A percentile compares a stretch with the other conserved stretches of the same genome.
phyloP scores from a whole-genome alignment of 2,329 filamentous ascomycete species.

The Plenodomus lindquistii region DNA sequence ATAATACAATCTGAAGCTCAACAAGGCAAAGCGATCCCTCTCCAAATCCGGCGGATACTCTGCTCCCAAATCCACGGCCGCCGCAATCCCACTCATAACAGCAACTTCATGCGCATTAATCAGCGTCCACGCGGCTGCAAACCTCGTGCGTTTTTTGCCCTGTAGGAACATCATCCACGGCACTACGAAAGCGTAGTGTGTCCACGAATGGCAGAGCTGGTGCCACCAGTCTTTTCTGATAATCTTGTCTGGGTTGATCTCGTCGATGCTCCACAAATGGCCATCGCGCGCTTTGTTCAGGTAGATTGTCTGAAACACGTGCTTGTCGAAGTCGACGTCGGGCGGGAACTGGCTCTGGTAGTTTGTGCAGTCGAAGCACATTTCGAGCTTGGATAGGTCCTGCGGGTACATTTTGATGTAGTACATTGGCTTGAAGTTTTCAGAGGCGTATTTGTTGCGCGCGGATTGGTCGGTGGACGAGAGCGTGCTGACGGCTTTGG shows the following conservation, averaged over 20 bases:
- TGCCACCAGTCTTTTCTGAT: slow-evolving; percentile 71
- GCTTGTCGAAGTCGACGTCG: slow-evolving; percentile 58
- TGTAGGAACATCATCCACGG: slow-evolving; percentile 75
- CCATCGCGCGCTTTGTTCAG: slow-evolving; percentile 60
- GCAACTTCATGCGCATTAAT: slow-evolving; percentile 73
- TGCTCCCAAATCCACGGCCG: slow-evolving; percentile 70
- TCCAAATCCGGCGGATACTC: slow-evolving; percentile 66
- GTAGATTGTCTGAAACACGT: slow-evolving; percentile 73
- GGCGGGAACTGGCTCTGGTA: slow-evolving; percentile 73
- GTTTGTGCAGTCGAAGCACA: slow-evolving; percentile 74
- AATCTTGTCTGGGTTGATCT: slow-evolving; percentile 63
- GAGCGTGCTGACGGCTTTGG: slow-evolving; percentile 50
- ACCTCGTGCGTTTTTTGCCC: slow-evolving; percentile 64
- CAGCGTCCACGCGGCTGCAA: slow-evolving; percentile 70
- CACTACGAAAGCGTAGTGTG: slow-evolving; percentile 67
- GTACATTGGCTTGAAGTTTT: slow-evolving; percentile 67
- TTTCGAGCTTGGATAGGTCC: slow-evolving; percentile 61
- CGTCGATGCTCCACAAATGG: slow-evolving; percentile 62
- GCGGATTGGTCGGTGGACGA: slow-evolving; percentile 48
- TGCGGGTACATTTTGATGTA: slow-evolving; percentile 63
- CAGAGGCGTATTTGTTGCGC: slow-evolving; percentile 51
- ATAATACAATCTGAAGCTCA: slow-evolving; percentile 66
- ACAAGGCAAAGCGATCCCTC: slow-evolving; percentile 63
- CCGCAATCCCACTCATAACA: slow-evolving; percentile 71
- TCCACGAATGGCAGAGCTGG: slow-evolving; percentile 66